Evolutionary conservation across 176 grass and related monocot species (phyloP), one percentile per base, ranked within the genome.

Genomic region (Carex myosuroides): DNA sequence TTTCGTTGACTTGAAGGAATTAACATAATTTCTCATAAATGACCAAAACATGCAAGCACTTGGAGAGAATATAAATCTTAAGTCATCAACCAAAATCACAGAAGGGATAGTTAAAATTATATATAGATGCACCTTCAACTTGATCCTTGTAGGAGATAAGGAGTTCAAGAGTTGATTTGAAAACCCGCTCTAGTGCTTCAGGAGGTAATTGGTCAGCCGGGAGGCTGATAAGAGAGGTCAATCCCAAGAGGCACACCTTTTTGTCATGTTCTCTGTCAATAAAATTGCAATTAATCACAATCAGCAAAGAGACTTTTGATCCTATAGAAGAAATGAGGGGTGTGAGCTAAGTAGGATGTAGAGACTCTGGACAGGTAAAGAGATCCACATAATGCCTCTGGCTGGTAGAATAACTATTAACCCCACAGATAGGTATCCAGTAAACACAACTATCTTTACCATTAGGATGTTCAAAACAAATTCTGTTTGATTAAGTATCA

Each of bases 141-240:
- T 97, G 94, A 81, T 94, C 89, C 81, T 94, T 97, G 65, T 94
- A 97, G 56, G 94, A 67, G 8, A 87, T 78, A 88, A 97, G 94
- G 65, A 97, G 84, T 30, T 94, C 92, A 37, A 97, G 89, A 78
- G 92, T 97, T 86, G 92, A 87, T 88, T 91, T 97, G 78, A 97
- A 94, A 85, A 97, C 80, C 32, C 90, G 87, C 33, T 97, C 92
- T 29, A 97, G 85, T 64, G 90, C 92, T 84, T 97, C 92, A 70
- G 77, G 85, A 66, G 92, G 92, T 86, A 97, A 91, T 59, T 94
- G 94, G 66, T 85, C 89, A 50, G 84, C 94, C 69, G 94, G 92
- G 76, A 97, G 94, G 71, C 87, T 60, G 86, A 94, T 79, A 84
- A 97, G 94, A 4, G 94, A 97, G 67, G 89, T 93, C 72, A 92